Conservation (phyloP, 805 yeast species). For the Maudiozyma turicensis region DNA sequence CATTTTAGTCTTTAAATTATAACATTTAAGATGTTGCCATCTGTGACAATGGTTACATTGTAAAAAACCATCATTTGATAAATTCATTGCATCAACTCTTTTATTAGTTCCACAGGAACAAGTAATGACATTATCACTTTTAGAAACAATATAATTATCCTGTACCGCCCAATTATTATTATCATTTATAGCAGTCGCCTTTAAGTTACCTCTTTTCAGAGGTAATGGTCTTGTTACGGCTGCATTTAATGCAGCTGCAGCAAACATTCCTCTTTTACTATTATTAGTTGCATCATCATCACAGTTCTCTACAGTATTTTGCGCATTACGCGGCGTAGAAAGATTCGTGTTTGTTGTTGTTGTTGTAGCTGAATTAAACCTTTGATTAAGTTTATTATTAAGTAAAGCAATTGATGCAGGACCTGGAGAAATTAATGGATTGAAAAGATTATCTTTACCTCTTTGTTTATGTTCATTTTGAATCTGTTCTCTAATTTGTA, state of each 20-base stretch:
- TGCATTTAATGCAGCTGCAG: constrained; percentile 77
- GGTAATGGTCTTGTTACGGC: constrained; percentile 75
- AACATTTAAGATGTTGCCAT: constrained; percentile 91
- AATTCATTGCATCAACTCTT: background rate
- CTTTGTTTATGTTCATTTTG: constrained; percentile 5
- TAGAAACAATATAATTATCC: constrained; percentile 49
- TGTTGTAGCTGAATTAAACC: background rate
- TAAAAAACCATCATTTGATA: constrained; percentile 51
- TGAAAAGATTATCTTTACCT: constrained; percentile 8
- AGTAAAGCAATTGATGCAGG: constrained; percentile 37
- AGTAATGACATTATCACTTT: constrained; percentile 76
- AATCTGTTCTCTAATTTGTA: constrained; percentile 9
- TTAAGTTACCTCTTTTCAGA: constrained; percentile 10
- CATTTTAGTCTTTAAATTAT: constrained; percentile 58
- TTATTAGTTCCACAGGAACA: constrained; percentile 58
- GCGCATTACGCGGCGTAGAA: no score
- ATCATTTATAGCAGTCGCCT: background rate
- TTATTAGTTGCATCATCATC: background rate
- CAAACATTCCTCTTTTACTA: constrained; percentile 33
- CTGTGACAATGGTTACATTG: constrained; percentile 88
- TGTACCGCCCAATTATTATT: background rate
- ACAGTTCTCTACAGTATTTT: background rate
- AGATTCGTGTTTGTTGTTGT: background rate
- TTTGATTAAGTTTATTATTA: constrained; percentile 7
- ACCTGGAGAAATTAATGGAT: constrained; percentile 34